phyloP scores from a whole-genome alignment of 2,329 filamentous ascomycete species.

The Clarireedia paspali region DNA sequence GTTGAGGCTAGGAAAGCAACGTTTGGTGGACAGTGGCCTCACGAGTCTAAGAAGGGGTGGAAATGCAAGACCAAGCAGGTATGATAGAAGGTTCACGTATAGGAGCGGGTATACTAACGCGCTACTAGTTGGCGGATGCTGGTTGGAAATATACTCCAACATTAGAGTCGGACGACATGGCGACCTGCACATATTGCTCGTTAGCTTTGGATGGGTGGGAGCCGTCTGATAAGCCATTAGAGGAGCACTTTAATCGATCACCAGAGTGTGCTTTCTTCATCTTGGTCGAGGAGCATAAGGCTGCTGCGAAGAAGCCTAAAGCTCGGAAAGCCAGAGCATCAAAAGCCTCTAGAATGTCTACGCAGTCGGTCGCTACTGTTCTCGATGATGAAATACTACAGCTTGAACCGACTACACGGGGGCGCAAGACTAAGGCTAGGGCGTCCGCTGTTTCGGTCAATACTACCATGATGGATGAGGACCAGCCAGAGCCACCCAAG shows the following conservation, averaged over 20 bases:
- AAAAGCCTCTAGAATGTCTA: constrained; percentile 60
- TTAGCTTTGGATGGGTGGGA: constrained; percentile 93
- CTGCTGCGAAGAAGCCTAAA: constrained; percentile 43
- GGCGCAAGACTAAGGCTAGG: too few species aligned
- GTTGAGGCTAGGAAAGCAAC: constrained; percentile 72
- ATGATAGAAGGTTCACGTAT: constrained; percentile 18
- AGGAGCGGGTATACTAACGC: constrained; percentile 17
- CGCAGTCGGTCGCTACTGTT: constrained; percentile 46
- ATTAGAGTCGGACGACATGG: constrained; percentile 76
- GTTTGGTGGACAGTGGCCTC: constrained; percentile 80
- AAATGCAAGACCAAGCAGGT: constrained; percentile 85
- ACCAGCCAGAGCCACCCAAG: neutral
- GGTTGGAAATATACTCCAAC: constrained; percentile 93
- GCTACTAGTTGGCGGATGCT: constrained; percentile 67
- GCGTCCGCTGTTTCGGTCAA: too few species aligned
- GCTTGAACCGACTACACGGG: too few species aligned
- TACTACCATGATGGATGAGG: too few species aligned
- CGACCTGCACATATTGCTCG: constrained; percentile 85
- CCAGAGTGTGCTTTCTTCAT: constrained; percentile 77
- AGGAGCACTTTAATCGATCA: constrained; percentile 77
- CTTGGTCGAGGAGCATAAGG: constrained; percentile 49
- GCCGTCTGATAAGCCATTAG: constrained; percentile 77
- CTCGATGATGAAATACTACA: constrained; percentile 35
- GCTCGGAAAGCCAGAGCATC: constrained; percentile 52
- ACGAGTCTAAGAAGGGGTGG: constrained; percentile 83